These are phyloP conservation scores for Penstemon eatonii DNA, from an alignment of 257 asterid genomes.

Conservation along the genomic window DNA sequence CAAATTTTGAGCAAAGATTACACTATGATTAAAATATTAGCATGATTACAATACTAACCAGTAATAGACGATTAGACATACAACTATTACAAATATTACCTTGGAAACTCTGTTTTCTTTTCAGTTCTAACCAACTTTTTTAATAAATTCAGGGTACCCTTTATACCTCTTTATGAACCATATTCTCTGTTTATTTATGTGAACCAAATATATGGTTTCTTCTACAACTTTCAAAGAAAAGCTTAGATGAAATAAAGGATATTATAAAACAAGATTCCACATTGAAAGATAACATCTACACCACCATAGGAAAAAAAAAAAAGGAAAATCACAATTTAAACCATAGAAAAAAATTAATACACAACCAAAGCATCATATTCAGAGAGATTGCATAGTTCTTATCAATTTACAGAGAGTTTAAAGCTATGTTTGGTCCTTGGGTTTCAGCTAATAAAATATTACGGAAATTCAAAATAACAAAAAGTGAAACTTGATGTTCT, in stretches of 20 bases:
- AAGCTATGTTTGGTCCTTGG: too few relatives aligned
- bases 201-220: background rate
- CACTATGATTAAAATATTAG: background rate
- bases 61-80: slow-evolving; percentile 19
- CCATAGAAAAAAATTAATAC: slow-evolving; percentile 3
- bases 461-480: too few relatives aligned
- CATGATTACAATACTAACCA: background rate
- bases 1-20: slow-evolving; percentile 20
- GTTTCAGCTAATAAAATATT: too few relatives aligned
- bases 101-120: background rate
- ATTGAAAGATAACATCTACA: background rate
- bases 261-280: background rate
- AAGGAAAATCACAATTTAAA: slow-evolving; percentile 2
- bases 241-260: background rate
- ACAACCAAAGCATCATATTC: slow-evolving; percentile 2
- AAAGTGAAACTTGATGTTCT: too few relatives aligned
- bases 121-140: slow-evolving; percentile 5
- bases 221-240: background rate
- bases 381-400: background rate
- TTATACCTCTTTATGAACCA: background rate
- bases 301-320: background rate
- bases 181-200: slow-evolving; percentile 14
- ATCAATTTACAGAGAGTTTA: background rate
- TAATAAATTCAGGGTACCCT: background rate
- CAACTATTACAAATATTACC: slow-evolving; percentile 15